These are phyloP conservation scores for Tilletia horrida DNA, from an alignment of 1,284 basidiomycete species.

Conservation along the genomic window DNA sequence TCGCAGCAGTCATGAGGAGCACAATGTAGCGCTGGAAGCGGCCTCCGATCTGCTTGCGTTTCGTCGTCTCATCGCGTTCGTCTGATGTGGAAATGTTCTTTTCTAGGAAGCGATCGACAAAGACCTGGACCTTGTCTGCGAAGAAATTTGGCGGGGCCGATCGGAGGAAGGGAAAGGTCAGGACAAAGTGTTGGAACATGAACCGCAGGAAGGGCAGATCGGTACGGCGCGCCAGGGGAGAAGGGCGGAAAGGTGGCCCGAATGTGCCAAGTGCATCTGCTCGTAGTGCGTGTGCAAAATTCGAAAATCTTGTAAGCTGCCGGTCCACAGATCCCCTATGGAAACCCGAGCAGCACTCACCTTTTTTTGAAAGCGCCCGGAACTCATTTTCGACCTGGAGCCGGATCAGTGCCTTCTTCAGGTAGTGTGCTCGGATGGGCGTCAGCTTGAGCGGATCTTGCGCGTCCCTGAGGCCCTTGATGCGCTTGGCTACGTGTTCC, in stretches of 20 bases:
- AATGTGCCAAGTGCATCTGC: conserved; percentile 48
- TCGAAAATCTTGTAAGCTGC: too few relatives aligned
- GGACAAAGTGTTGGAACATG: conserved; percentile 52
- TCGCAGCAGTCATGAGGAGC: conserved; percentile 44
- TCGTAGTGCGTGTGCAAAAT: too few relatives aligned
- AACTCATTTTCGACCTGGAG: conserved; percentile 68
- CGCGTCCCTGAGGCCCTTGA: conserved; percentile 24
- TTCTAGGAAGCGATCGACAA: conserved; percentile 48
- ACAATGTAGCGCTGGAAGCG: conserved; percentile 42
- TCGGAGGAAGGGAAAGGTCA: conserved; percentile 52
- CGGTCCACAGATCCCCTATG: too few relatives aligned
- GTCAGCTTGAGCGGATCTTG: conserved; percentile 60
- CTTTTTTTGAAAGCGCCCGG: conserved; percentile 33
- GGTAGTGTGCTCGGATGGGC: conserved; percentile 84
- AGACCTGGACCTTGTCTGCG: conserved; percentile 52
- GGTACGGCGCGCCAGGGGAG: conserved; percentile 29
- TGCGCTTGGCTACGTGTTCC: conserved; percentile 24
- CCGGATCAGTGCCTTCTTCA: conserved; percentile 88
- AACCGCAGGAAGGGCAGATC: conserved; percentile 49
- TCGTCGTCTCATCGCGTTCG: conserved; percentile 39
- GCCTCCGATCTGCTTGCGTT: conserved; percentile 34
- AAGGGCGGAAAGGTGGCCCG: conserved; percentile 51
- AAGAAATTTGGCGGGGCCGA: conserved; percentile 53
- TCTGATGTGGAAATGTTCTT: conserved; percentile 43
- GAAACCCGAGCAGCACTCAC: too few relatives aligned